These are phyloP conservation scores for Discostella pseudostelligera DNA, from an alignment of 108 stramenopile genomes.

Conservation along the genomic window DNA sequence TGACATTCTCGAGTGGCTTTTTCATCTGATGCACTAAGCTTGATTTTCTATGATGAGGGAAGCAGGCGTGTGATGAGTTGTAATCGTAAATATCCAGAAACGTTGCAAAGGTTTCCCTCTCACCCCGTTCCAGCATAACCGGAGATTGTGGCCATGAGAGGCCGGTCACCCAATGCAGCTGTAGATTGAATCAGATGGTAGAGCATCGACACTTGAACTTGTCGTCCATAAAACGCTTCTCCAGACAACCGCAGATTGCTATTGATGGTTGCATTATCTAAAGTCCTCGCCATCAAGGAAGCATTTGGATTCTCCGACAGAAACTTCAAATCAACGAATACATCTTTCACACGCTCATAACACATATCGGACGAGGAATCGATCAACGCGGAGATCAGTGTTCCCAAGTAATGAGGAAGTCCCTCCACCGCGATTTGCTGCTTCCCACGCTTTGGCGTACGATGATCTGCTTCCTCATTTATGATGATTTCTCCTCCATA, in stretches of 20 bases:
- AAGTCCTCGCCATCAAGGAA: neutral
- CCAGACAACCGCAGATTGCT: conserved; percentile 9
- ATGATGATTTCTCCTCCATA: neutral
- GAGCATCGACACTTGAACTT: conserved; percentile 35
- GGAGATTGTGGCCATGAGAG: conserved; percentile 26
- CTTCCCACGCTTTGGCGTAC: conserved; percentile 22
- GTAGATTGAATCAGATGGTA: conserved; percentile 26
- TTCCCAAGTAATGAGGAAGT: conserved; percentile 25
- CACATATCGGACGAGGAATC: conserved; percentile 9
- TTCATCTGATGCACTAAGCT: conserved; percentile 31
- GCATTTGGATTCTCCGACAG: conserved; percentile 7
- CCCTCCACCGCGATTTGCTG: conserved; percentile 16
- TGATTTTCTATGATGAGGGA: conserved; percentile 16
- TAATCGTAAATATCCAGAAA: too few relatives aligned
- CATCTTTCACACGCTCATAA: conserved; percentile 27
- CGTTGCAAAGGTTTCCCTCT: neutral
- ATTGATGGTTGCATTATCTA: conserved; percentile 7
- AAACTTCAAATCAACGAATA: conserved; percentile 27
- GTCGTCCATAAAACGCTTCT: conserved; percentile 32
- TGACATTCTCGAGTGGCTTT: conserved; percentile 12
- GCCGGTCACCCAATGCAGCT: conserved; percentile 14
- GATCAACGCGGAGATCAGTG: conserved; percentile 21
- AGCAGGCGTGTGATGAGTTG: neutral
- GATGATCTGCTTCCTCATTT: conserved; percentile 1
- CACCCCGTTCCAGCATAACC: conserved; percentile 35